Evolutionary conservation across 495 filamentous ascomycete species (phyloP).

Genomic region (Penicillium antarcticum): DNA sequence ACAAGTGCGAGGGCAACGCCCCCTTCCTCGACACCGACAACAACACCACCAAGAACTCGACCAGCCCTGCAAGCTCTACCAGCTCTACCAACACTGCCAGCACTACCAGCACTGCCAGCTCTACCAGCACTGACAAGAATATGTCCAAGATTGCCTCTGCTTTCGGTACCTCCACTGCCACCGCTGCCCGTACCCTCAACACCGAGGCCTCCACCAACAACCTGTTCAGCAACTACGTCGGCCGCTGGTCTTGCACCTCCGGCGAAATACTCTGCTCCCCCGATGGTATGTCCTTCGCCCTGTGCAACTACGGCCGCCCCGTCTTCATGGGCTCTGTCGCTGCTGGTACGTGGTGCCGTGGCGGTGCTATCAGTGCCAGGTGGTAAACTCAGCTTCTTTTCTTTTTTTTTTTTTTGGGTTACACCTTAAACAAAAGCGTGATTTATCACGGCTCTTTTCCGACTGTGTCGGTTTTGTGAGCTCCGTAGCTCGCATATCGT

Average conservation of each 20-base stretch:
- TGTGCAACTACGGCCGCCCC: slow-evolving; percentile 31
- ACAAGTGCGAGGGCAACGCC: slow-evolving; percentile 23
- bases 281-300: slow-evolving; percentile 35
- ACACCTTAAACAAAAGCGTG: too few relatives aligned
- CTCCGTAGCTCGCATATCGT: background rate
- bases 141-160: slow-evolving; percentile 16
- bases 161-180: slow-evolving; percentile 9
- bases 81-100: slow-evolving; percentile 4
- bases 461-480: background rate
- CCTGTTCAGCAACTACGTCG: slow-evolving; percentile 14
- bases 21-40: slow-evolving; percentile 16
- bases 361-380: slow-evolving; percentile 27
- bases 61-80: background rate
- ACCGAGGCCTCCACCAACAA: slow-evolving; percentile 17
- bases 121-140: background rate
- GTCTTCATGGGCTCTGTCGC: slow-evolving; percentile 42
- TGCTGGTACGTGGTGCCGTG: slow-evolving; percentile 34
- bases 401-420: background rate
- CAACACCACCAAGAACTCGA: background rate
- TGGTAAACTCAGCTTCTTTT: background rate
- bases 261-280: slow-evolving; percentile 37
- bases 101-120: slow-evolving; percentile 5
- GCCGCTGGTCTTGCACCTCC: slow-evolving; percentile 17
- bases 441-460: background rate
- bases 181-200: slow-evolving; percentile 6